Base-by-base conservation (phyloP, 2,329 filamentous ascomycete species). In the Beauveria sp. region DNA sequence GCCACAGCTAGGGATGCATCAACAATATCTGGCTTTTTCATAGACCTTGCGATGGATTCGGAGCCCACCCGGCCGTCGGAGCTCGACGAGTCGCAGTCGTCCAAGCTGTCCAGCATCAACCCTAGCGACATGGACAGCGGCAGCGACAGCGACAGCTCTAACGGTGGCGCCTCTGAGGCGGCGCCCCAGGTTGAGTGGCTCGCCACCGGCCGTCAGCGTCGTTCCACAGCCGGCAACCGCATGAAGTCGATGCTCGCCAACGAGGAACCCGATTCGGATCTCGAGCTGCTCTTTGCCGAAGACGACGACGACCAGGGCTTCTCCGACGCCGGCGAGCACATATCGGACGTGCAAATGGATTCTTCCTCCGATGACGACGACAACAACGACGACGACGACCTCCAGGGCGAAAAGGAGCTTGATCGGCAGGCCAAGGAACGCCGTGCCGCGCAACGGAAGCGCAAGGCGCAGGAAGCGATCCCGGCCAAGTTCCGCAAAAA, bases 391-490 rank as follows among this genome's bases (percentile, higher is more conserved):
- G 72, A 70, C 30, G 82, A 94, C 66, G 91, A 96, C 47, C 73
- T 94, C 5, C 90, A 91, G 61, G 94, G 94, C 40, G 94, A 99
- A 75, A 89, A 87, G 68, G 91, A 96, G 74, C 73, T 99, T 59
- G 86, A 94, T 74, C 87, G 84, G 65, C 84, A 89, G 67, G 91
- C 88, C 62, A 87, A 86, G 66, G 85, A 84, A 62, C 88, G 88
- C 67, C 84, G 79, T 67, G 74, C 81, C 62, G 84, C 82, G 3
- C 90, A 80, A 55, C 77, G 91, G 72, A 96, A 96, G 75, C 86
- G 91, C 66, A 96, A 93, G 70, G 85, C 88, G 1, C 86, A 90
- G 68, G 86, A 92, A 63, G 86, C 85, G 30, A 86, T 92, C 62
- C 85, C 88, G 5, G 84, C 84, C 59, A 83, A 84, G 65, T 87